These are phyloP conservation scores for Pulchroboletus neoregius DNA, from an alignment of 1,284 basidiomycete species.

Conservation along the genomic window DNA sequence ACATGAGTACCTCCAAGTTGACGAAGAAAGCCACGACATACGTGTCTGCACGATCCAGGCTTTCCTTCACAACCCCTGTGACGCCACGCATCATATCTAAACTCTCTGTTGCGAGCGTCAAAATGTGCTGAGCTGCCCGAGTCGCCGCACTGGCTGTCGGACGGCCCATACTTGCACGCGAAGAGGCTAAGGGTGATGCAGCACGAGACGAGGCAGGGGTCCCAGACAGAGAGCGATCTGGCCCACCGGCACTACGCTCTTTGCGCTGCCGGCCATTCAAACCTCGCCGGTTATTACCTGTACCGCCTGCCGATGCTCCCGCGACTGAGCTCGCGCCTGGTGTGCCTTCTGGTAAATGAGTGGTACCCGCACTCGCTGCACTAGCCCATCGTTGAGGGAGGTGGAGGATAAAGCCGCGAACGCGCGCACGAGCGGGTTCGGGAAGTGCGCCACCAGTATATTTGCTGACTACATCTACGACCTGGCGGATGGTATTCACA, in stretches of 20 bases:
- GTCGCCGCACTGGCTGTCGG: conserved; percentile 55
- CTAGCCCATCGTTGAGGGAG: conserved; percentile 78
- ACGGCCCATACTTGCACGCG: conserved; percentile 25
- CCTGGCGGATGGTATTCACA: conserved; percentile 81
- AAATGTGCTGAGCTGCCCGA: conserved; percentile 74
- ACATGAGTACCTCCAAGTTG: conserved; percentile 4
- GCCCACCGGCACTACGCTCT: conserved; percentile 32
- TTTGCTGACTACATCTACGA: conserved; percentile 83
- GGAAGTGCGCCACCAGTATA: conserved; percentile 84
- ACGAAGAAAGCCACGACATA: conserved; percentile 41
- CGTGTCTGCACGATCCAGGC: conserved; percentile 83
- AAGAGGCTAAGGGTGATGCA: conserved; percentile 27
- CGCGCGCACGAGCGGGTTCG: conserved; percentile 74
- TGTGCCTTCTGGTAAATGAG: conserved; percentile 24
- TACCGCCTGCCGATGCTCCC: conserved; percentile 40
- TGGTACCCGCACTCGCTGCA: conserved; percentile 24
- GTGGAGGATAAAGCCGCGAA: conserved; percentile 77
- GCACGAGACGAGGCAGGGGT: conserved; percentile 33
- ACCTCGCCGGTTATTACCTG: conserved; percentile 22
- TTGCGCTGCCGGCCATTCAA: conserved; percentile 23
- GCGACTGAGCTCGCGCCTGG: conserved; percentile 31
- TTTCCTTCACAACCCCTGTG: conserved; percentile 83
- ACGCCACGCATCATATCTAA: conserved; percentile 89
- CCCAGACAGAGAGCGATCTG: conserved; percentile 28
- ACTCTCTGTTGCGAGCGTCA: conserved; percentile 85